Evolutionary conservation across 2,329 filamentous ascomycete species (phyloP), one percentile per base, ranked within the genome.

Genomic region (Hypoxylon sp.): DNA sequence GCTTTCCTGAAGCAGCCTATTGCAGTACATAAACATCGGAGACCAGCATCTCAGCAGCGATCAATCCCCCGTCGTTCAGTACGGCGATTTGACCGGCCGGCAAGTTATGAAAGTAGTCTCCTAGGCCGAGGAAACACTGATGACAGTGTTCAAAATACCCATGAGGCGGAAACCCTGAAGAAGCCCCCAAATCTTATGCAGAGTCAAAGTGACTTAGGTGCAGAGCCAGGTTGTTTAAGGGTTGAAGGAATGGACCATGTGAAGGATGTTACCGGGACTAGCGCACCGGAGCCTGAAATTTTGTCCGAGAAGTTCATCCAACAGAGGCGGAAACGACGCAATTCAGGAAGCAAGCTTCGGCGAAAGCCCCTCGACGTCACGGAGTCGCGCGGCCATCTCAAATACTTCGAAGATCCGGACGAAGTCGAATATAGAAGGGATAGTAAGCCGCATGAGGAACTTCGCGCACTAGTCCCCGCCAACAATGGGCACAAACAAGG

Each of bases 381-480:
- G 17, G 87, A 91, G 11, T 85, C 88, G 9, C 85, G 91, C 57
- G 92, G 93, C n/a, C 87, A 92, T 70, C 84, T 98, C n/a, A 91
- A 97, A 78, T 97, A 94, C 73, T 94, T 92, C 74, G 94, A 97
- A 75, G 93, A 97, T 73, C 93, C 95, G 29, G 94, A 94, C 22
- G 95, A 97, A 75, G 90, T 90, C 46, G 92, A 89, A 1, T 94
- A 95, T 79, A 89, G 90, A 72, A 91, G 91, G 68, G 91, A 93
- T 71, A 86, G 87, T 35, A 88, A 91, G 6, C 88, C 89, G 69
- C 62, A 62, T 33, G 31, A 62, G 63, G 76, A 76, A 11, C 68
- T 73, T 26, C 70, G 60, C 42, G 59, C 58, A 22, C 64, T 65
- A 24, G 55, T 70, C 53, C 59, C 46, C 22, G n/a, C 22, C 22